Conservation (phyloP, 2,329 filamentous ascomycete species). For the Fusarium praegraminearum region DNA sequence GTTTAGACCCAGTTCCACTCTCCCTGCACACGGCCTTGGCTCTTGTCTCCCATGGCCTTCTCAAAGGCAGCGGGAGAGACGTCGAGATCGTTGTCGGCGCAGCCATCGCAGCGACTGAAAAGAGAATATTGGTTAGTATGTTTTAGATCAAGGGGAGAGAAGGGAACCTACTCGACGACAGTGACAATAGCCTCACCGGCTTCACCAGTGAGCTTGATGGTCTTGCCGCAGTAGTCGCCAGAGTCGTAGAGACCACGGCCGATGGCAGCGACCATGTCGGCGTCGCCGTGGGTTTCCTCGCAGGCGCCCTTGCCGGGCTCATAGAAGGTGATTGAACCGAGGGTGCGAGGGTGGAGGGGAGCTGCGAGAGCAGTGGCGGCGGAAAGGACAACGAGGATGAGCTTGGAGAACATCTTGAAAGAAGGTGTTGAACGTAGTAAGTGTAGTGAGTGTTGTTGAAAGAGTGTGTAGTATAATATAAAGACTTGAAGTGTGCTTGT, state of each 20-base stretch:
- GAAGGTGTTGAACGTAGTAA: too few species aligned
- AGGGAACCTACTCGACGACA: conserved; percentile 67
- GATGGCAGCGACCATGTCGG: conserved; percentile 74
- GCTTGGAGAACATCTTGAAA: conserved; percentile 44
- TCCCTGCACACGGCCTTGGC: conserved; percentile 28
- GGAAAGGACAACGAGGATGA: conserved; percentile 40
- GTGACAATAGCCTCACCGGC: conserved; percentile 65
- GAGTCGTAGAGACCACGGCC: conserved; percentile 76
- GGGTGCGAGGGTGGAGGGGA: conserved; percentile 10
- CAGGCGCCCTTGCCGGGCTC: conserved; percentile 75
- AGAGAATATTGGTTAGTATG: neutral
- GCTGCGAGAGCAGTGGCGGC: conserved; percentile 33
- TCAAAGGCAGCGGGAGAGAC: conserved; percentile 61
- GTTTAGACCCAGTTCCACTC: conserved; percentile 17
- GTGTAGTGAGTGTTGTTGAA: neutral
- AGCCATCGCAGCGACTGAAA: conserved; percentile 64
- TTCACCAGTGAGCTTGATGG: conserved; percentile 70
- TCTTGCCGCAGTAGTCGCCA: conserved; percentile 68
- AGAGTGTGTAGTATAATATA: neutral
- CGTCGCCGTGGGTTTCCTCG: conserved; percentile 65
- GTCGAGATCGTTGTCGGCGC: conserved; percentile 61
- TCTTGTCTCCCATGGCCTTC: conserved; percentile 54
- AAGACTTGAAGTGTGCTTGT: conserved; percentile 2
- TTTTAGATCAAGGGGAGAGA: accelerated
- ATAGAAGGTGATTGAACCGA: conserved; percentile 64